A percentile compares a stretch with the other conserved stretches of the same genome.
Conservation (phyloP, 2,329 filamentous ascomycete genomes). For the Paecilomyces sp. region DNA sequence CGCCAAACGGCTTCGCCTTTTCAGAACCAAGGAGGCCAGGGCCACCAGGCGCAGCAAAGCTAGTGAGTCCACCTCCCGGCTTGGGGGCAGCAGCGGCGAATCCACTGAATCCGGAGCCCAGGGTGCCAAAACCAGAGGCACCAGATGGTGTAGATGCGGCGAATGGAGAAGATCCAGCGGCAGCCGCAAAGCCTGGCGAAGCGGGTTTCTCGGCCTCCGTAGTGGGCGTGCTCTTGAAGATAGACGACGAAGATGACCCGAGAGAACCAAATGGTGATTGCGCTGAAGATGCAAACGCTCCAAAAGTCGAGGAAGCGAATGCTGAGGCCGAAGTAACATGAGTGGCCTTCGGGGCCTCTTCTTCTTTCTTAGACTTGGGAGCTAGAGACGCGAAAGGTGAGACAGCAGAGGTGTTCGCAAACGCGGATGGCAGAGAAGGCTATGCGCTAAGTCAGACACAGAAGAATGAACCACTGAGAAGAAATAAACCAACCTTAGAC, state of each 20-base stretch:
- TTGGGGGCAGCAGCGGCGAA: conserved; percentile 38
- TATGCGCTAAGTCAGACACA: conserved; percentile 5
- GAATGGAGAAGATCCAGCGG: conserved; percentile 21
- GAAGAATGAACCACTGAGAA: background rate
- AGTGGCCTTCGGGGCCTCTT: conserved; percentile 14
- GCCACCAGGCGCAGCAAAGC: conserved; percentile 61
- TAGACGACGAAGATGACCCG: conserved; percentile 39
- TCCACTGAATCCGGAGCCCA: conserved; percentile 29
- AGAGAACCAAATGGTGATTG: conserved; percentile 59
- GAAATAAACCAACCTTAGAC: conserved; percentile 14
- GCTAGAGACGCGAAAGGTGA: conserved; percentile 36
- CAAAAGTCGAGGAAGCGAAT: conserved; percentile 63
- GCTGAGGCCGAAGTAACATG: conserved; percentile 50
- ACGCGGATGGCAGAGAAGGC: conserved; percentile 29
- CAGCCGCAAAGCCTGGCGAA: conserved; percentile 22
- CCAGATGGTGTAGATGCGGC: conserved; percentile 21
- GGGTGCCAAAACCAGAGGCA: conserved; percentile 30
- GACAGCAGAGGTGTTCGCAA: conserved; percentile 35
- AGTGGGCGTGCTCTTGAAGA: conserved; percentile 22
- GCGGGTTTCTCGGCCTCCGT: conserved; percentile 11
- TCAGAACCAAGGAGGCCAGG: conserved; percentile 34
- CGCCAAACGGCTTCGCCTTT: conserved; percentile 62
- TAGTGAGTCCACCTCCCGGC: conserved; percentile 46
- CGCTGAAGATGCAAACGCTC: conserved; percentile 55
- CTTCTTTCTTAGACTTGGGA: conserved; percentile 15